phyloP scores from a whole-genome alignment of 495 filamentous ascomycete genomes.

The Talaromyces proteolyticus region DNA sequence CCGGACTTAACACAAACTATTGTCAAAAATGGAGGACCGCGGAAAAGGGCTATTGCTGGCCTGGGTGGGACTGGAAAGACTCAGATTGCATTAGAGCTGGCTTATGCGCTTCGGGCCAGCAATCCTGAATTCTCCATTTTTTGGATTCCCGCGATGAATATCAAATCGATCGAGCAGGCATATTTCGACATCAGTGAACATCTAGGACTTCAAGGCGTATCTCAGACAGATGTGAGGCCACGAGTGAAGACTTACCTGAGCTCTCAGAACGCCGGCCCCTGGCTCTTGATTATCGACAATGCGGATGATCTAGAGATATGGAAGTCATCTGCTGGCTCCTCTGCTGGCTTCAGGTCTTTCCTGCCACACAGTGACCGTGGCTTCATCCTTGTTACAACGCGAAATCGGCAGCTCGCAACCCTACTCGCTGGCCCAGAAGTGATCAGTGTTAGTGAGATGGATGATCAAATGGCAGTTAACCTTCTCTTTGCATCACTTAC shows the following conservation, averaged over 20 bases:
- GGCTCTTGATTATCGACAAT: constrained; percentile 12
- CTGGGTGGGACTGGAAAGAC: constrained; percentile 47
- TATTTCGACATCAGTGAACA: constrained; percentile 33
- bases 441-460: constrained; percentile 10
- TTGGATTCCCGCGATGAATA: constrained; percentile 39
- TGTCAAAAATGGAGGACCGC: constrained; percentile 7
- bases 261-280: constrained; percentile 8
- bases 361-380: constrained; percentile 3
- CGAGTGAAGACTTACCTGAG: constrained; percentile 18
- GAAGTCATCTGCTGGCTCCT: neutral
- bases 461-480: constrained; percentile 12
- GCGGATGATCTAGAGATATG: neutral
- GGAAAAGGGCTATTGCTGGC: constrained; percentile 27
- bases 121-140: constrained; percentile 36
- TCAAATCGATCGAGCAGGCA: constrained; percentile 35
- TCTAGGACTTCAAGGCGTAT: constrained; percentile 12
- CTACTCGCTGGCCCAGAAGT: constrained; percentile 8
- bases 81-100: constrained; percentile 42
- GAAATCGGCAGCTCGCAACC: constrained; percentile 13
- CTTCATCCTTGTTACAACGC: constrained; percentile 16
- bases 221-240: constrained; percentile 11
- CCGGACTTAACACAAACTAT: constrained; percentile 8
- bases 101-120: constrained; percentile 30
- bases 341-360: constrained; percentile 9
- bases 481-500: constrained; percentile 14